Conservation (phyloP, 768 basidiomycete genomes). For the Ramaria sp. region DNA sequence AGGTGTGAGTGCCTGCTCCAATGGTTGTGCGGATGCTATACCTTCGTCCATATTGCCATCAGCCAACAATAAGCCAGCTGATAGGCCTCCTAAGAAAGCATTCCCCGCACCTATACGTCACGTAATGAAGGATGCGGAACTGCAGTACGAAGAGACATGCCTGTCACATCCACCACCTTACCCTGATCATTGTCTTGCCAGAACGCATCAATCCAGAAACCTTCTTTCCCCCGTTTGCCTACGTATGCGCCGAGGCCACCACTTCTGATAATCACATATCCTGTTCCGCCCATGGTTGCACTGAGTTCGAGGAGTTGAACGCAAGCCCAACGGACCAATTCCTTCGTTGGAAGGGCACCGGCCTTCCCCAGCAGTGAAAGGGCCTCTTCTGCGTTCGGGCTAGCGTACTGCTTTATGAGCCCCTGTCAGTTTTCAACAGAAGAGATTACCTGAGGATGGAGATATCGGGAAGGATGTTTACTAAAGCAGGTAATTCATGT, state of each 20-base stretch:
- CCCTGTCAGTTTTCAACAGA: not conserved
- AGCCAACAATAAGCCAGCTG: conserved; percentile 52
- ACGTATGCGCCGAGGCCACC: conserved; percentile 65
- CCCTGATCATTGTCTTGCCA: conserved; percentile 39
- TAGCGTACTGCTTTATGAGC: conserved; percentile 17
- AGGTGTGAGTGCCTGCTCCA: conserved; percentile 13
- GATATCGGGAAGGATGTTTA: conserved; percentile 44
- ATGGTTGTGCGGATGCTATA: conserved; percentile 20
- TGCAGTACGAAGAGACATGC: conserved; percentile 24
- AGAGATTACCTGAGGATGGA: conserved; percentile 52
- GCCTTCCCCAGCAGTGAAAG: conserved; percentile 37
- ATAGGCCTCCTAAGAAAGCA: conserved; percentile 75
- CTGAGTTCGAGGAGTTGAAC: conserved; percentile 48
- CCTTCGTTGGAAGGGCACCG: conserved; percentile 35
- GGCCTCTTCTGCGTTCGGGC: conserved; percentile 85
- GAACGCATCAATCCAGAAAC: conserved; percentile 64
- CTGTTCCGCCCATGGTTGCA: conserved; percentile 36
- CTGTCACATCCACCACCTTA: conserved; percentile 74
- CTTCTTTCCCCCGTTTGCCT: conserved; percentile 28
- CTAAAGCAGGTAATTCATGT: conserved; percentile 61
- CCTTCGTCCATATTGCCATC: conserved; percentile 57
- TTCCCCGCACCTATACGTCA: conserved; percentile 69
- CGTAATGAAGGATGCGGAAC: conserved; percentile 3
- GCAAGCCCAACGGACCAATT: conserved; percentile 64
- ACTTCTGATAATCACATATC: conserved; percentile 64